These are phyloP conservation scores for Acanthochlamys bracteata DNA, from an alignment of 106 monocot species.

Conservation along the genomic window DNA sequence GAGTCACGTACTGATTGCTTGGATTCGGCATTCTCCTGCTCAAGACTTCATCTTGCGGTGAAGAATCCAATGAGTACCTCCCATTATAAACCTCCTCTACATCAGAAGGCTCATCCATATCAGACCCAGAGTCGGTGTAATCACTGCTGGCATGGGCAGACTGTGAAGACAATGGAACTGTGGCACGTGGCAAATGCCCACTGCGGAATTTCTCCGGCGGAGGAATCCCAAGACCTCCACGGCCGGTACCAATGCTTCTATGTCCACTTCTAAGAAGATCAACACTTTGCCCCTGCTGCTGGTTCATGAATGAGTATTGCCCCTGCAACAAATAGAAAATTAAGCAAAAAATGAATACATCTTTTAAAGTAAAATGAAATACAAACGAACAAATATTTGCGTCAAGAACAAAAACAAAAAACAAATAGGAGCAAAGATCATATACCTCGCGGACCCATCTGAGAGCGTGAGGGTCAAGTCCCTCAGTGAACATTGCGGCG, in stretches of 20 bases:
- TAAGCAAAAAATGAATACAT: not conserved
- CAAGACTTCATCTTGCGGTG: constrained; percentile 35
- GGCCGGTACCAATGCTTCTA: not conserved
- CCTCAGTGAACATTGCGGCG: constrained; percentile 42
- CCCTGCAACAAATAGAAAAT: not conserved
- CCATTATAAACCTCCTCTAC: constrained; percentile 47
- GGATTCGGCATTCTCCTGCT: constrained; percentile 8
- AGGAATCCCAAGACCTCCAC: constrained; percentile 48
- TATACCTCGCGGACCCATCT: constrained; percentile 40
- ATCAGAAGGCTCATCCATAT: constrained; percentile 70
- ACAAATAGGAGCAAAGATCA: not conserved
- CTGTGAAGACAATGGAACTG: constrained; percentile 22
- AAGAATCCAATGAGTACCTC: constrained; percentile 53
- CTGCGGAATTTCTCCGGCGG: constrained; percentile 82
- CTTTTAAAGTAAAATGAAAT: not conserved
- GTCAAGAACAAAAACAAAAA: too few relatives aligned
- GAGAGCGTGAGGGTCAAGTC: constrained; percentile 30
- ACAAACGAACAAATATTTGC: too few relatives aligned
- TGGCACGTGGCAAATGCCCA: constrained; percentile 46
- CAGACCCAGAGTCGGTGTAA: constrained; percentile 43
- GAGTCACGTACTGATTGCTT: not conserved
- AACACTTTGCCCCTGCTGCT: constrained; percentile 1
- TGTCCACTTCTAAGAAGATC: too few relatives aligned
- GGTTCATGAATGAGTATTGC: not conserved
- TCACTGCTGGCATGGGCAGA: constrained; percentile 19